Evolutionary conservation across 2,329 filamentous ascomycete genomes (phyloP).

Genomic region (Trichoderma sp.): DNA sequence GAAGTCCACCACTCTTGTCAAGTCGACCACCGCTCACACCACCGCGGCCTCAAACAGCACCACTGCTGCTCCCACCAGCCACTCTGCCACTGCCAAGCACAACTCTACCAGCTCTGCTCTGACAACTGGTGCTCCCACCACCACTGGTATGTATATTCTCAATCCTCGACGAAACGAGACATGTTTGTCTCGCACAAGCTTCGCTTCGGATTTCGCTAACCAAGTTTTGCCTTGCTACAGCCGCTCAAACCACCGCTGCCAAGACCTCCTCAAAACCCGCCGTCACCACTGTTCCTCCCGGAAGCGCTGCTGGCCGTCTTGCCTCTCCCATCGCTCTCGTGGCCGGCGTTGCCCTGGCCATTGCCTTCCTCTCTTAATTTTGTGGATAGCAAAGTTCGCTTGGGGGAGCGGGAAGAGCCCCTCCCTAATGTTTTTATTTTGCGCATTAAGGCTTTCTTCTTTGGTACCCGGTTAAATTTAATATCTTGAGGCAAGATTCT

Average conservation of each 20-base stretch:
- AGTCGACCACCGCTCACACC: constrained; percentile 23
- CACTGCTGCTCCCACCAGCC: constrained; percentile 28
- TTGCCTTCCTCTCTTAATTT: constrained; percentile 39
- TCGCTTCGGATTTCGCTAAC: constrained; percentile 17
- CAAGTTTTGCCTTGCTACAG: background rate
- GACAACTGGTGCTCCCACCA: background rate
- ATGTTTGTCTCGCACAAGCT: constrained; percentile 4
- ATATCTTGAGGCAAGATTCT: constrained; percentile 21
- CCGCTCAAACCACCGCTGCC: constrained; percentile 10
- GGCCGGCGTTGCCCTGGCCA: constrained; percentile 39
- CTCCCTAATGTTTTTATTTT: background rate
- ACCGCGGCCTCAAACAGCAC: constrained; percentile 30
- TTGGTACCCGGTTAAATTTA: constrained; percentile 17
- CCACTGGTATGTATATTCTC: constrained; percentile 19
- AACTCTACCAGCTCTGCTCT: constrained; percentile 15
- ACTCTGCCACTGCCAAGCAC: constrained; percentile 11
- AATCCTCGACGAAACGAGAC: background rate
- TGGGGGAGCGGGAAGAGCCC: background rate
- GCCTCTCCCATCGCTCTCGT: constrained; percentile 39
- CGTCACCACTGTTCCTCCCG: constrained; percentile 33
- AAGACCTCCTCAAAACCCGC: constrained; percentile 28
- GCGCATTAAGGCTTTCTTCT: constrained; percentile 7
- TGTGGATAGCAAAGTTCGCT: background rate
- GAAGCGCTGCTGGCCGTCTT: constrained; percentile 36
- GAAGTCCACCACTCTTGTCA: background rate